These are phyloP conservation scores for Casuarina cunninghamiana DNA, from an alignment of 306 rosid genomes.

Conservation along the genomic window DNA sequence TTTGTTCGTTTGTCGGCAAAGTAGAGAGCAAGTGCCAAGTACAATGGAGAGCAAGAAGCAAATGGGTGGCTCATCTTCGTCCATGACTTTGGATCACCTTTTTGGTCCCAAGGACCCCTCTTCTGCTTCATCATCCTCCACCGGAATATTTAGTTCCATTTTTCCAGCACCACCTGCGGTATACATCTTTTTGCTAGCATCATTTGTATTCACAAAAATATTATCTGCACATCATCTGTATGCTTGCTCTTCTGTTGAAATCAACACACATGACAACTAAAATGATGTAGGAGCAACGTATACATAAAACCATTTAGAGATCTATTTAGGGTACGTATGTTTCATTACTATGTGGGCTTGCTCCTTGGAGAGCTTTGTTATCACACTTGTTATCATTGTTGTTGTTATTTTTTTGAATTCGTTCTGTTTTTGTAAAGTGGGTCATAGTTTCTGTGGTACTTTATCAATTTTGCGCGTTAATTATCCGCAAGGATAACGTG, in stretches of 20 bases:
- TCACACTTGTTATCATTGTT: not conserved
- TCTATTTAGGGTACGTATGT: too few relatives aligned
- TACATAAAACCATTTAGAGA: not conserved
- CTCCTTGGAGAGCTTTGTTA: not conserved
- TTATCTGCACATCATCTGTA: too few relatives aligned
- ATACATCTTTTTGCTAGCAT: constrained; percentile 15
- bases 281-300: not conserved
- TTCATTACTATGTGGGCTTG: not conserved
- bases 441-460: too few relatives aligned
- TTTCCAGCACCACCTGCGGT: constrained; percentile 72
- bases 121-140: constrained; percentile 47
- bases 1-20: constrained; percentile 53
- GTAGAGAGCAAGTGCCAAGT: constrained; percentile 15
- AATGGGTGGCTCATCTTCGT: constrained; percentile 45
- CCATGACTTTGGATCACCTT: constrained; percentile 58
- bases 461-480: too few relatives aligned
- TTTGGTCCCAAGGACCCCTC: constrained; percentile 67
- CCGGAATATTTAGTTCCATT: constrained; percentile 61
- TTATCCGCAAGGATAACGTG: too few relatives aligned
- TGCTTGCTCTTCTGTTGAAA: not conserved
- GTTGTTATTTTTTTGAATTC: not conserved
- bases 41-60: constrained; percentile 57
- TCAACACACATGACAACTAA: not conserved
- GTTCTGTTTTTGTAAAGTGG: not conserved
- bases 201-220: not conserved